A percentile compares a stretch with the other conserved stretches of the same genome.
These are phyloP conservation scores for Fagopyrum tataricum DNA, from an alignment of 148 eudicot species.

Conservation along the genomic window DNA sequence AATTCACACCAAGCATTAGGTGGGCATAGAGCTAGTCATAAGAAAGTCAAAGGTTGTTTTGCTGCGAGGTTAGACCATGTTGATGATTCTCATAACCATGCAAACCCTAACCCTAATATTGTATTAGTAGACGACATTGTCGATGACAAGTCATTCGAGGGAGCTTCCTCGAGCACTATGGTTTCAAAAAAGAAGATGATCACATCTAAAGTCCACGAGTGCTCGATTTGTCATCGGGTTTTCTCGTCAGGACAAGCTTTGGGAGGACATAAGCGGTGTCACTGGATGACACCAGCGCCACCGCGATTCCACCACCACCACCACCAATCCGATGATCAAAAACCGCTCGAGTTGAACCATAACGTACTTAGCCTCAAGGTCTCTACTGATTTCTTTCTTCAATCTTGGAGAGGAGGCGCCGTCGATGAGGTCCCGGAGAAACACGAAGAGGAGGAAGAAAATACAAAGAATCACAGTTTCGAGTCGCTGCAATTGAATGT, in stretches of 20 bases:
- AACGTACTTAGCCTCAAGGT: conserved; percentile 56
- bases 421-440: neutral
- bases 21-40: conserved; percentile 12
- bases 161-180: too few species aligned
- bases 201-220: conserved; percentile 61
- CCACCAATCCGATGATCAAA: conserved; percentile 32
- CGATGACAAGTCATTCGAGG: too few species aligned
- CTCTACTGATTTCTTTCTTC: conserved; percentile 46
- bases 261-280: conserved; percentile 93
- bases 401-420: neutral
- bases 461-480: conserved; percentile 12
- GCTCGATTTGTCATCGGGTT: conserved; percentile 66
- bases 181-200: conserved; percentile 42
- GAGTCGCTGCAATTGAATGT: conserved; percentile 19
- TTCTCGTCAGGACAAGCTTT: conserved; percentile 86
- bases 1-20: conserved; percentile 11
- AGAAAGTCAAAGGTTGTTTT: conserved; percentile 17
- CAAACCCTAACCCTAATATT: too few species aligned
- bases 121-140: too few species aligned
- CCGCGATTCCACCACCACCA: conserved; percentile 26
- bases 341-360: conserved; percentile 32
- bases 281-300: conserved; percentile 67
- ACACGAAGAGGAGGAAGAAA: neutral
- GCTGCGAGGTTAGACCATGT: conserved; percentile 34
- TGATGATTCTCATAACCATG: neutral